Base-by-base conservation (phyloP, 2,329 filamentous ascomycete species). In the Exophiala sp. region DNA sequence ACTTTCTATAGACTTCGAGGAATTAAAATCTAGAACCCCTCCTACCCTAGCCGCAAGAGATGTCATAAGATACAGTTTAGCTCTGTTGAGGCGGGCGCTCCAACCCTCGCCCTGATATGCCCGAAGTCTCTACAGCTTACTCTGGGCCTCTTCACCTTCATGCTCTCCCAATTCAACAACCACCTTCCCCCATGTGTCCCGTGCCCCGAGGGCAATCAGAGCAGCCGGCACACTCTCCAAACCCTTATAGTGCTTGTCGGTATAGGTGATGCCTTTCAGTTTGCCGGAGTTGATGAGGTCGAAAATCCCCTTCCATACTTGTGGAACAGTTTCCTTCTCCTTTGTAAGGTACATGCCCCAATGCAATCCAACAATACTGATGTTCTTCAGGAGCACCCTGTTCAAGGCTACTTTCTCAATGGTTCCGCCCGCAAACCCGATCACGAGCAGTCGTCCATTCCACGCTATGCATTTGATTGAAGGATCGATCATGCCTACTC, bases 361-460 rank as follows among this genome's bases (percentile, higher is more conserved):
- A 70, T 95, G 87, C 62, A 96, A 72, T 1, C 91, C 91, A 1
- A 96, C 86, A 10, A 97, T 73, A 56, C 82, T 85, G 57, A 96
- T 91, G 66, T 96, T 96, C 78, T 96, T 97, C 60, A 97, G 71
- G 55, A 96, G 70, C 21, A 96, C 88, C 67, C 91, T 84, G 68
- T 97, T 97, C 73, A 94, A 82, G 10, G 89, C 86, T 35, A 97
- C 81, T 71, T 93, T 94, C 70, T 97, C 91, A 59, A 96, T 95
- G 43, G 74, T 76, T 0, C 88, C 88, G 0, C 83, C 86, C 0
- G 90, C 89, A 65, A 96, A 97, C 0, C 91, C 91, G 59, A 97
- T 83, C 3, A 97, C 81, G 37, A 96, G 71, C 48, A 97, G 77
- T 10, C 90, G 79, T 1, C 87, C 91, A 67, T 95, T 95, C 90